phyloP scores from a whole-genome alignment of 768 basidiomycete species.

The Auriscalpium microsporum region DNA sequence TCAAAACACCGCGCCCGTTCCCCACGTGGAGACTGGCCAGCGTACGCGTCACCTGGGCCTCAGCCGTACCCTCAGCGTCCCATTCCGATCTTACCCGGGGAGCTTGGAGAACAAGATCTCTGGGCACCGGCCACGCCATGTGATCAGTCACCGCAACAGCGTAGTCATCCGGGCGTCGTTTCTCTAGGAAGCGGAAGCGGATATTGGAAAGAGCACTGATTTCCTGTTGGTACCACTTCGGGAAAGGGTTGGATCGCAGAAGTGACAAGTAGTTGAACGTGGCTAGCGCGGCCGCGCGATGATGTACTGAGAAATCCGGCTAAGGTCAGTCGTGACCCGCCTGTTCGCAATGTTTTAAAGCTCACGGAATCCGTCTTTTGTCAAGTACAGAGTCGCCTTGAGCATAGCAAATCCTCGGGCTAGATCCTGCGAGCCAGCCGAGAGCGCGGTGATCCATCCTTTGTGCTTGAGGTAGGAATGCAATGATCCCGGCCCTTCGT shows the following conservation, averaged over 20 bases:
- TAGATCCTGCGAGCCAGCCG: conserved; percentile 58
- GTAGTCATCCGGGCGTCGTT: conserved; percentile 71
- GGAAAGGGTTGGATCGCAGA: conserved; percentile 51
- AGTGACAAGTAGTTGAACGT: conserved; percentile 75
- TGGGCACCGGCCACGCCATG: conserved; percentile 77
- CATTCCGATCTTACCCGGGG: conserved; percentile 69
- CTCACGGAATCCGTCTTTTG: conserved; percentile 80
- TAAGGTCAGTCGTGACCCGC: no score
- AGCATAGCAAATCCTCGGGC: conserved; percentile 86
- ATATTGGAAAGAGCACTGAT: conserved; percentile 60
- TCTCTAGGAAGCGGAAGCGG: conserved; percentile 83
- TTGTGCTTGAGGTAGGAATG: conserved; percentile 84
- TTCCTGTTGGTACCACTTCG: conserved; percentile 69
- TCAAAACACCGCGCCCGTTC: conserved; percentile 63
- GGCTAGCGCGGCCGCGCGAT: conserved; percentile 59
- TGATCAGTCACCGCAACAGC: conserved; percentile 66
- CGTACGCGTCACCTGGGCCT: conserved; percentile 50
- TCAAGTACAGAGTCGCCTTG: conserved; percentile 74
- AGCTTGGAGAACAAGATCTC: conserved; percentile 63
- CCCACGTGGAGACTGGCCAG: conserved; percentile 51
- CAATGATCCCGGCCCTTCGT: conserved; percentile 89
- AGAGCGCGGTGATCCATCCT: conserved; percentile 77
- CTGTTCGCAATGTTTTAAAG: conserved; percentile 3
- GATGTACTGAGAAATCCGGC: conserved; percentile 44
- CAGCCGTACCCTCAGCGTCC: conserved; percentile 39